Percentiles rank a stretch among this genome's conserved stretches.
Conservation (phyloP, 441 rosid species). For the Populus tomentosa region DNA sequence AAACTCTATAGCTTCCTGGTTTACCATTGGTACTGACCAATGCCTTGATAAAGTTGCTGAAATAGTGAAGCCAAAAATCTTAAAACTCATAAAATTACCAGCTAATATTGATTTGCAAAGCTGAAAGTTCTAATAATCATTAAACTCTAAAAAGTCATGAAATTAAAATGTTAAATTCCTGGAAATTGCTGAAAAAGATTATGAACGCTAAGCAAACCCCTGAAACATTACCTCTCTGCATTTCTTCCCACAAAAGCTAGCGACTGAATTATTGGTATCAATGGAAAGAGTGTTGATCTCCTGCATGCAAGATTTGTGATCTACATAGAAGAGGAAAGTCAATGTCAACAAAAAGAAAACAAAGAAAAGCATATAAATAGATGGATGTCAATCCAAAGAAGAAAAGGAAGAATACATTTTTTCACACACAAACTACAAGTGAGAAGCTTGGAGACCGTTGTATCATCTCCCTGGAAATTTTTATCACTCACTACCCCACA, state of each 20-base stretch:
- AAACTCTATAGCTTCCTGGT: background rate
- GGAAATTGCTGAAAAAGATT: background rate
- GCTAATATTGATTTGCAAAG: background rate
- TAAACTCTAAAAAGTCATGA: background rate
- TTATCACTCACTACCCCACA: conserved; percentile 52
- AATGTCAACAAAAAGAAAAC: conserved; percentile 4
- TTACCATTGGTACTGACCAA: background rate
- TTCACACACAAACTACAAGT: conserved; percentile 74
- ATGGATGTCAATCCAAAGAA: conserved; percentile 20
- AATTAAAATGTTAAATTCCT: background rate
- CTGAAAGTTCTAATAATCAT: background rate
- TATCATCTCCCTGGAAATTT: conserved; percentile 31
- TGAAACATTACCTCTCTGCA: conserved; percentile 65
- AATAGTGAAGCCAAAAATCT: background rate
- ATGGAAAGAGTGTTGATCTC: conserved; percentile 38
- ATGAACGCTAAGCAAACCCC: background rate
- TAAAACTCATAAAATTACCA: background rate
- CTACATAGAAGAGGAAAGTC: conserved; percentile 33
- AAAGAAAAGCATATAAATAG: conserved; percentile 3
- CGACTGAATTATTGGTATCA: conserved; percentile 33
- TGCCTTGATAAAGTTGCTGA: background rate
- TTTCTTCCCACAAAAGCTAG: conserved; percentile 64
- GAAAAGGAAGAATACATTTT: conserved; percentile 52
- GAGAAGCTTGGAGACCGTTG: conserved; percentile 27
- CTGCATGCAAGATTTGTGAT: conserved; percentile 65